Base-by-base conservation (phyloP, 2,329 filamentous ascomycete genomes). In the Aspergillus japonicus region DNA sequence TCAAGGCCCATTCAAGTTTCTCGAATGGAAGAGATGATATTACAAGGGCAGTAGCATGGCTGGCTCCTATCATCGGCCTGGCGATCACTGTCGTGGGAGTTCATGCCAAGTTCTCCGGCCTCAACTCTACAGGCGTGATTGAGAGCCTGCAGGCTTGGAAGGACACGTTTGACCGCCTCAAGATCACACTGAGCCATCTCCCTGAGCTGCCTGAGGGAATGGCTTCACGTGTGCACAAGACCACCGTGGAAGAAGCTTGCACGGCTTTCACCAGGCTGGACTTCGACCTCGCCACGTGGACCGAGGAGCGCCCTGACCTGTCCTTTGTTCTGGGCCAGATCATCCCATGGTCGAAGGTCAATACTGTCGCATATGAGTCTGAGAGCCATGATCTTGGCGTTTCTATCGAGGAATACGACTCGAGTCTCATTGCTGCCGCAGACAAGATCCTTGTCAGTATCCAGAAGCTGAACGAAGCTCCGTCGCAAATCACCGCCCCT, bases 371-470 rank as follows among this genome's bases (percentile, higher is more conserved):
- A 8, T 23, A 62, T 29, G 52, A 62, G 12, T 49, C 58, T 5
- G 47, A 48, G 12, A 51, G 57, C 10, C 49, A 67, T 55, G 54
- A 62, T 44, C 51, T 67, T 66, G 56, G 55, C 21, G 29, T 75
- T 29, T 65, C 68, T 52, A 61, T 81, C 23, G 69, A 81, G 19
- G 71, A 76, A 0, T 83, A 92, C 49, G 84, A 87, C 47, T 76
- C 82, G 14, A 78, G 82, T 3, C 74, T 92, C 1, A 84, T 90
- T 42, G 83, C 76, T 1, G 80, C 89, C n/a, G 85, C 89, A 50
- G 90, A 96, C 73, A 85, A 86, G 53, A 84, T 94, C 29, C 85
- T 97, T 2, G 89, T 94, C 39, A 88, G 90, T 1, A 82, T 96
- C 51, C 92, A 97, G 73, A 86, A 88, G 2, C 77, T 86, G 8